A percentile compares a stretch with the other conserved stretches of the same genome.
Evolutionary conservation across 495 filamentous ascomycete species (phyloP).

Genomic region (Aspergillus bridgeri): DNA sequence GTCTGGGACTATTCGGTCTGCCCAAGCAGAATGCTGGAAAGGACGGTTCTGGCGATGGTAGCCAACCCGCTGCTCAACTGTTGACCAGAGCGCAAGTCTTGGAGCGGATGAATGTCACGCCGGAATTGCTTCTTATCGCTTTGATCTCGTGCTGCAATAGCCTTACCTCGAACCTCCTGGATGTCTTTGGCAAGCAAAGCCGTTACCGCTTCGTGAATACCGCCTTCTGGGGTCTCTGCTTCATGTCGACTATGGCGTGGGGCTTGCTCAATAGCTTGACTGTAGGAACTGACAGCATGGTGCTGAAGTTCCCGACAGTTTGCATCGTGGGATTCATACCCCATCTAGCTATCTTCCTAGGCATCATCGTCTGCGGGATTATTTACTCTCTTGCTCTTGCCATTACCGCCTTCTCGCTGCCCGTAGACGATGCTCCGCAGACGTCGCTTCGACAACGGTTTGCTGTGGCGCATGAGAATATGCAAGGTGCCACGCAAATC

Average conservation of each 20-base stretch:
- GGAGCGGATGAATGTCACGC: slow-evolving; percentile 71
- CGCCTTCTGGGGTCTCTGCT: slow-evolving; percentile 81
- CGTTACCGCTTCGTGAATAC: slow-evolving; percentile 79
- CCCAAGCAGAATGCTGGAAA: slow-evolving; percentile 33
- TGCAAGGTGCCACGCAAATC: slow-evolving; percentile 86
- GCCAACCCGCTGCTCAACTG: slow-evolving; percentile 32
- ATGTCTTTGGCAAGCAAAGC: slow-evolving; percentile 72
- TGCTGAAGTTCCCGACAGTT: slow-evolving; percentile 84
- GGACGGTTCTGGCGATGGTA: slow-evolving; percentile 19
- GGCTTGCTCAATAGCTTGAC: slow-evolving; percentile 60
- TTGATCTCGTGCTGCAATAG: slow-evolving; percentile 88
- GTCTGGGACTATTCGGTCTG: slow-evolving; percentile 61
- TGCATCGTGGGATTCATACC: slow-evolving; percentile 94
- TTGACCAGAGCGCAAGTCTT: slow-evolving; percentile 44
- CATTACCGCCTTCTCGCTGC: slow-evolving; percentile 70
- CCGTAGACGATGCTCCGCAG: slow-evolving; percentile 33
- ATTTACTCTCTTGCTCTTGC: slow-evolving; percentile 77
- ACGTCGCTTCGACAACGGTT: slow-evolving; percentile 55
- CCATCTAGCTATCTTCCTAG: slow-evolving; percentile 76
- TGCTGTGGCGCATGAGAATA: slow-evolving; percentile 69
- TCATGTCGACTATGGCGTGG: slow-evolving; percentile 76
- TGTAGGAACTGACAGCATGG: slow-evolving; percentile 37
- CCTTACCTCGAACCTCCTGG: slow-evolving; percentile 78
- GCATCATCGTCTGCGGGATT: slow-evolving; percentile 65
- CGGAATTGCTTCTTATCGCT: slow-evolving; percentile 81